phyloP scores from a whole-genome alignment of 2,329 filamentous ascomycete species.

The Thielaviopsis musarum region DNA sequence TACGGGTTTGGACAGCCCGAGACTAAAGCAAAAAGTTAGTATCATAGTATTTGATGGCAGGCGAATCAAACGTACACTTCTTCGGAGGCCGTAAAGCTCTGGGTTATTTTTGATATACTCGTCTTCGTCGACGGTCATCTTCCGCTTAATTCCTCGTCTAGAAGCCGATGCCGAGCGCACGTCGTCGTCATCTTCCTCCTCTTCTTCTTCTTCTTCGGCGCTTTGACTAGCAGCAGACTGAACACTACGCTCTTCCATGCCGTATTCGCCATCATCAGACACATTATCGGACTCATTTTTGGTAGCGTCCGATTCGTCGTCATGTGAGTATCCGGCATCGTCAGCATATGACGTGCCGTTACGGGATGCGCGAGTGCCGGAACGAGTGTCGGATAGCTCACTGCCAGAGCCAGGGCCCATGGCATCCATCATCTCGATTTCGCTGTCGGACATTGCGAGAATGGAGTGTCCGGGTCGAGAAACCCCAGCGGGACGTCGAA shows the following conservation, averaged over 20 bases:
- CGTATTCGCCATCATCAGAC: conserved; percentile 59
- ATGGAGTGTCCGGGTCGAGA: not conserved
- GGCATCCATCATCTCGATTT: conserved; percentile 10
- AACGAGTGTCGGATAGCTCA: conserved; percentile 57
- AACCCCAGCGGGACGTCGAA: not conserved
- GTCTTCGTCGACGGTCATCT: conserved; percentile 51
- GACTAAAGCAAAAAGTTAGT: conserved; percentile 24
- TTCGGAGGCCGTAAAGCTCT: conserved; percentile 80
- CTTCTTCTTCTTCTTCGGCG: conserved; percentile 10
- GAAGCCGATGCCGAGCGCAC: conserved; percentile 54
- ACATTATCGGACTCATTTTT: conserved; percentile 34
- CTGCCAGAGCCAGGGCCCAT: conserved; percentile 43
- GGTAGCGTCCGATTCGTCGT: conserved; percentile 25
- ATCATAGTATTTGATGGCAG: not conserved
- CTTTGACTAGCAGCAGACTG: conserved; percentile 16
- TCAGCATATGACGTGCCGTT: conserved; percentile 25
- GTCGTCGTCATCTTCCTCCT: conserved; percentile 15
- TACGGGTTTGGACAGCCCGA: conserved; percentile 39
- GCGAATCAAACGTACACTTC: conserved; percentile 52
- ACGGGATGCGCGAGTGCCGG: conserved; percentile 29
- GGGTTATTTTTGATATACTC: conserved; percentile 82
- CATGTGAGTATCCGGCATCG: conserved; percentile 20
- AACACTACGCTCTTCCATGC: conserved; percentile 43
- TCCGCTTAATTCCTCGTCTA: conserved; percentile 55
- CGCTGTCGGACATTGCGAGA: conserved; percentile 10